A percentile compares a stretch with the other conserved stretches of the same genome.
These are phyloP conservation scores for Annulohypoxylon truncatum DNA, from an alignment of 2,329 filamentous ascomycete genomes.

Conservation along the genomic window DNA sequence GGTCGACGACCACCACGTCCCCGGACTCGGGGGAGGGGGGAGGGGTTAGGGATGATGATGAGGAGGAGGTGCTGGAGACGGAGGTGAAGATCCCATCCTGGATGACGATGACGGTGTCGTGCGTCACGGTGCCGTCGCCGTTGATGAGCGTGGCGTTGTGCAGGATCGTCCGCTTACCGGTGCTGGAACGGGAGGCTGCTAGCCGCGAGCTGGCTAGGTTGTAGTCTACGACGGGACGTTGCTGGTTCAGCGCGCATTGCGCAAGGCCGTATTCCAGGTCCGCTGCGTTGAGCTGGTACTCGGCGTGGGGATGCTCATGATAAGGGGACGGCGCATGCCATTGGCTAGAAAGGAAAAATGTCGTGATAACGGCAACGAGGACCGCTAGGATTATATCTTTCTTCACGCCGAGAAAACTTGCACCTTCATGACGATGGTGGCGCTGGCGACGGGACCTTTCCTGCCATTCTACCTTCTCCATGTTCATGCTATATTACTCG, in stretches of 20 bases:
- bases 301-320: background rate
- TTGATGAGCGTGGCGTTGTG: constrained; percentile 47
- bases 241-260: constrained; percentile 34
- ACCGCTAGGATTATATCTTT: constrained; percentile 20
- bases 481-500: constrained; percentile 1
- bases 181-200: constrained; percentile 1
- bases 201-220: constrained; percentile 33
- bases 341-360: constrained; percentile 25
- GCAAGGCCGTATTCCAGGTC: constrained; percentile 35
- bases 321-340: constrained; percentile 15
- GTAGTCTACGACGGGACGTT: constrained; percentile 32
- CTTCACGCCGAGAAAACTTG: constrained; percentile 7
- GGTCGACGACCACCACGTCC: constrained; percentile 30
- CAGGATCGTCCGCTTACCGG: constrained; percentile 34
- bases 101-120: constrained; percentile 41
- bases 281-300: constrained; percentile 7
- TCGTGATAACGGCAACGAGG: constrained; percentile 23
- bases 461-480: constrained; percentile 24
- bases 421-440: background rate
- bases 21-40: background rate
- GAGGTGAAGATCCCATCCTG: constrained; percentile 40
- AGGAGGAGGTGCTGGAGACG: constrained; percentile 1
- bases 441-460: constrained; percentile 8
- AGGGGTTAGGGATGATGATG: background rate
- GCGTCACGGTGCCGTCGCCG: constrained; percentile 40